Conservation (phyloP, 176 grass and related monocot species). For the Rhynchospora pubera region DNA sequence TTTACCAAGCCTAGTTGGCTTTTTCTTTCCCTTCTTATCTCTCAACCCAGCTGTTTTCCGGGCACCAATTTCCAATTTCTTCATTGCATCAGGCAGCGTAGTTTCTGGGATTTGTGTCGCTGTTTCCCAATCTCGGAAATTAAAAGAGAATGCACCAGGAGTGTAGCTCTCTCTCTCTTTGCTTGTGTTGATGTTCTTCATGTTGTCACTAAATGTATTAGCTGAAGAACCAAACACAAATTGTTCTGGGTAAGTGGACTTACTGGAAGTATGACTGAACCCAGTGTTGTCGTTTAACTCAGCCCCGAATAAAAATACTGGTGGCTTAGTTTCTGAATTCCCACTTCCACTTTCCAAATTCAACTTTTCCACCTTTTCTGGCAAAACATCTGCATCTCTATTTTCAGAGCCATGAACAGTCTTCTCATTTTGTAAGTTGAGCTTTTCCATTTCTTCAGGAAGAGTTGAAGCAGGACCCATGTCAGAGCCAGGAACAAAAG, state of each 20-base stretch:
- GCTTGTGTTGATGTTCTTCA: slow-evolving; percentile 17
- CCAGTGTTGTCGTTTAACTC: slow-evolving; percentile 27
- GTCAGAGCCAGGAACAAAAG: slow-evolving; percentile 29
- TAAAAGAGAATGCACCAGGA: slow-evolving; percentile 22
- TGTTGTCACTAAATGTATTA: slow-evolving; percentile 9
- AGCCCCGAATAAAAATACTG: slow-evolving; percentile 47
- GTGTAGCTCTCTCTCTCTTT: slow-evolving; percentile 10
- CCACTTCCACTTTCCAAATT: slow-evolving; percentile 32
- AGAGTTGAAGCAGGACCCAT: slow-evolving; percentile 27
- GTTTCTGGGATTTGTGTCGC: slow-evolving; percentile 21
- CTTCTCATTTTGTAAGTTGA: slow-evolving; percentile 36
- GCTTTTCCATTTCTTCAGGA: slow-evolving; percentile 41
- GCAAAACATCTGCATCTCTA: slow-evolving; percentile 18
- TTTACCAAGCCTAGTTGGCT: slow-evolving; percentile 37
- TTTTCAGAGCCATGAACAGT: neutral
- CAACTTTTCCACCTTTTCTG: slow-evolving; percentile 54
- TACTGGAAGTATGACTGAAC: slow-evolving; percentile 32
- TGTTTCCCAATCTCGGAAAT: slow-evolving; percentile 24
- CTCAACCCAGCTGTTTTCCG: slow-evolving; percentile 43
- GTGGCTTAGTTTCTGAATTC: slow-evolving; percentile 31
- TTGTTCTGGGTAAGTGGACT: slow-evolving; percentile 19
- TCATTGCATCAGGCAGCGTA: slow-evolving; percentile 49
- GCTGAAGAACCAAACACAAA: slow-evolving; percentile 19
- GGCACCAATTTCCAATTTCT: slow-evolving; percentile 49
- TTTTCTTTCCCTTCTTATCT: slow-evolving; percentile 56